Evolutionary conservation across 2,329 filamentous ascomycete genomes (phyloP), one percentile per base, ranked within the genome.

Genomic region (Fusarium falciforme): DNA sequence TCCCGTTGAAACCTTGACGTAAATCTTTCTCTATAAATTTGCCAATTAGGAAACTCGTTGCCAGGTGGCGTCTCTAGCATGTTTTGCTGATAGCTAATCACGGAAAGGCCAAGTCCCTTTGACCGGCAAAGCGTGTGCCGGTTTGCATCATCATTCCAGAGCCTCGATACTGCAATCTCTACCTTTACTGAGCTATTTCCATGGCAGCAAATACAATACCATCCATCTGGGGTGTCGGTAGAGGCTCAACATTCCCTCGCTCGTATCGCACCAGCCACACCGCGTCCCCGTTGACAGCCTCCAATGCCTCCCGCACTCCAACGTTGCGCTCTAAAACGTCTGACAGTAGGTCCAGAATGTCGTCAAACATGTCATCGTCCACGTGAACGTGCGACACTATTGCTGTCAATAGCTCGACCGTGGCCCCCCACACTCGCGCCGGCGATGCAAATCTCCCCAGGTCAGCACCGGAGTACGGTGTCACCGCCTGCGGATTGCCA

Each of bases 301-400:
- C 90, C 54, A 96, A 81, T 12, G 89, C 90, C 36, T 83, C 82
- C 57, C 85, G 87, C 12, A 92, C 87, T 57, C 88, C 84, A 2
- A 77, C 64, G 31, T 86, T 83, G 36, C 79, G 82, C 59, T 85
- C 81, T 52, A 91, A 73, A 40, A 85, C 80, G 35, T 87, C 87
- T 4, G 81, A 85, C 29, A 96, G 80, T 61, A 95, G 82, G 8
- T 88, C 87, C 49, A 96, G 79, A 14, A 93, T 88, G 62, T 94
- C 89, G 73, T 95, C 93, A 80, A 95, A 93, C 72, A 91, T 87
- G 52, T 89, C 88, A 31, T 93, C 92, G 7, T 91, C 87, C n/a
- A 95, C 78, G 8, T 85, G 84, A 9, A 95, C 92, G 77, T 90
- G 85, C 22, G 85, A 84, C 5, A 92, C 87, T n/a, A 95, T 83